Base-by-base conservation (phyloP, 108 stramenopile genomes). In the Cyclotella choctawhatcheeana region DNA sequence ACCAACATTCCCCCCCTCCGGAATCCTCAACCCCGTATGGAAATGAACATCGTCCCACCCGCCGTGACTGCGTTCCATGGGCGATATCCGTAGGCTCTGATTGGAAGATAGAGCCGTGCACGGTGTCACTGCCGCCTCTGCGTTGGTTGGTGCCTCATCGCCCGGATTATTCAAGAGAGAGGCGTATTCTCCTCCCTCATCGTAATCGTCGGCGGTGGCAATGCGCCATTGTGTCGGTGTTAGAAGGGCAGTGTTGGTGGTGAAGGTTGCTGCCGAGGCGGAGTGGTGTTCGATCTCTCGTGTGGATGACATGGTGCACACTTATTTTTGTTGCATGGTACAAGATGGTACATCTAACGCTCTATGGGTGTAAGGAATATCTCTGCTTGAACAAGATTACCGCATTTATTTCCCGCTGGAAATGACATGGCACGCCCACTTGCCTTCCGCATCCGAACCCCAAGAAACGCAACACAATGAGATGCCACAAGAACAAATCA, bases 31-130 rank as follows among this genome's bases (percentile, higher is more conserved):
- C 10, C 63, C 21, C 24, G 47, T 47, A 58, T 86, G 81, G 71
- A 86, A 86, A 47, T 79, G 80, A 20, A 67, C 64, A 17, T 58
- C 52, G 25, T 74, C 73, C 86, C 86, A 86, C 0, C 85, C 85
- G 27, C 75, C 75, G 3, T 33, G 54, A 8, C 73, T 53, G 0
- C 75, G 56, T 37, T 81, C 67, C 79, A 83, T 81, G 54, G 82
- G 82, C 0, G 67, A 2, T 1, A 79, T 67, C 25, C 79, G 79
- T 22, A 85, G 58, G 2, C 70, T 64, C 29, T 66, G 67, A 3
- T 69, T 78, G 5, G 37, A 22, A 4, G 67, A 40, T 18, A 75
- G 30, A 24, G 59, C 45, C 25, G 59, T 62, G 53, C 72, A 82
- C 63, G 52, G 29, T 2, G 8, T 29, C 27, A 29, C 24, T 17